A percentile compares a stretch with the other conserved stretches of the same genome.
phyloP scores from a whole-genome alignment of 371 early-diverging fungal species.

The Actinomortierella ambigua region DNA sequence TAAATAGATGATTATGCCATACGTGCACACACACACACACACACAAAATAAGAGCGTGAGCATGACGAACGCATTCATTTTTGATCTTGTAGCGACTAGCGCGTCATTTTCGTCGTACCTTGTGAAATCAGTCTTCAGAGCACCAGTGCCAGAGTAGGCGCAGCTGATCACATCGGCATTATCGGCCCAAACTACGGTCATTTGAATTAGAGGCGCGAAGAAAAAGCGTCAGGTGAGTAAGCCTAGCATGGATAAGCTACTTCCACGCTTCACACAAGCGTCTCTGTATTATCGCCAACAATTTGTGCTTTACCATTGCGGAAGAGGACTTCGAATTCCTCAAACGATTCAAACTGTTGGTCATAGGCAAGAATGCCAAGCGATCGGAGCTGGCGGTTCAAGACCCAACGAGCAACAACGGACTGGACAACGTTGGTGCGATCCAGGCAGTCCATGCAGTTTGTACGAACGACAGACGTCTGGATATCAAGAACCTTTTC shows the following conservation, averaged over 20 bases:
- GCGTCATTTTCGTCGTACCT: slow-evolving; percentile 50
- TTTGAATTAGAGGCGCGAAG: slow-evolving; percentile 4
- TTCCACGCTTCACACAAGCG: too few species aligned
- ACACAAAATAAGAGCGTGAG: not conserved
- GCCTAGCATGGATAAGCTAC: too few species aligned
- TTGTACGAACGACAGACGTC: slow-evolving; percentile 87
- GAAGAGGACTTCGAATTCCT: slow-evolving; percentile 48
- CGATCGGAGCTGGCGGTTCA: slow-evolving; percentile 66
- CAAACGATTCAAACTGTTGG: slow-evolving; percentile 41
- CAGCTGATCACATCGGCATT: slow-evolving; percentile 97
- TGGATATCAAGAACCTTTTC: slow-evolving; percentile 53
- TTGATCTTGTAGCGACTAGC: not conserved
- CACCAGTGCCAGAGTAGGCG: slow-evolving; percentile 98
- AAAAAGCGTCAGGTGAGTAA: too few species aligned
- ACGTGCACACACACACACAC: not conserved
- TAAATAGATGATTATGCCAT: slow-evolving; percentile 8
- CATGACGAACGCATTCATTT: not conserved
- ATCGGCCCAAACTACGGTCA: slow-evolving; percentile 92
- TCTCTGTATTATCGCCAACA: too few species aligned
- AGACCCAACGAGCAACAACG: slow-evolving; percentile 71
- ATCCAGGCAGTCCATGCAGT: slow-evolving; percentile 99
- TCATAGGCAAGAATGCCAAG: slow-evolving; percentile 57
- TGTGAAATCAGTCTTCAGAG: slow-evolving; percentile 97
- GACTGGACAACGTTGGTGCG: slow-evolving; percentile 98
- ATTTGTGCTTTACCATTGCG: slow-evolving; percentile 48